Percentiles rank a stretch among this genome's conserved stretches.
Evolutionary conservation across 2,329 filamentous ascomycete genomes (phyloP).

Genomic region (Neonectria magnoliae): DNA sequence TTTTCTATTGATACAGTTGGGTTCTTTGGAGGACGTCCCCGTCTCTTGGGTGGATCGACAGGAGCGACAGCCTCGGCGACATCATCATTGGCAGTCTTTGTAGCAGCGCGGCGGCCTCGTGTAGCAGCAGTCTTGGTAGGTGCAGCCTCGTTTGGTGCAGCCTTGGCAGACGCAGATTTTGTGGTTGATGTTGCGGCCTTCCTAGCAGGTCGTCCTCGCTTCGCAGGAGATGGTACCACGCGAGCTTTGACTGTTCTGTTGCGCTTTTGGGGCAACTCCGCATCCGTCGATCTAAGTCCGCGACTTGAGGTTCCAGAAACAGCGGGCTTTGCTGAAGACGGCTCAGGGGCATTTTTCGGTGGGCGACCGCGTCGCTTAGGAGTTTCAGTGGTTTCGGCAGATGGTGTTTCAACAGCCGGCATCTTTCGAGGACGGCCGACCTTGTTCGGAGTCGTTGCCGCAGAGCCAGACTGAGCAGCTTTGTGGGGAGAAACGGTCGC

Average conservation of each 20-base stretch:
- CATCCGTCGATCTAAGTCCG: not conserved
- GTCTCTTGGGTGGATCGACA: conserved; percentile 29
- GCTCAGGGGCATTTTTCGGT: conserved; percentile 30
- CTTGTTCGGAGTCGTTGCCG: conserved; percentile 12
- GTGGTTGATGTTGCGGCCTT: conserved; percentile 18
- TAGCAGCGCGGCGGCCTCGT: conserved; percentile 25
- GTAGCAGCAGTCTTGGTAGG: conserved; percentile 12
- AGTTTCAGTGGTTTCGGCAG: conserved; percentile 25
- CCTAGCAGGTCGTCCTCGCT: conserved; percentile 31
- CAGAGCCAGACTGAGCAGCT: conserved; percentile 15
- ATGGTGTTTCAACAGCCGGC: not conserved
- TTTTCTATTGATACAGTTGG: not conserved
- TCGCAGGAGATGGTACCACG: conserved; percentile 33
- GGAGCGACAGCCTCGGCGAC: not conserved
- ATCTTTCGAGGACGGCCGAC: conserved; percentile 6
- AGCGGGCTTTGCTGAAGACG: conserved; percentile 12
- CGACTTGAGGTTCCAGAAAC: conserved; percentile 11
- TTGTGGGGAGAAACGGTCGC: conserved; percentile 18
- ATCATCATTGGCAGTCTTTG: conserved; percentile 16
- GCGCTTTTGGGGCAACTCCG: conserved; percentile 17
- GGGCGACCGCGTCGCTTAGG: conserved; percentile 39
- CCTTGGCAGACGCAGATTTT: not conserved
- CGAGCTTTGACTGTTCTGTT: conserved; percentile 25
- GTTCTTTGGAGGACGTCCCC: conserved; percentile 34
- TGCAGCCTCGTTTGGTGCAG: not conserved